phyloP scores from a whole-genome alignment of 495 filamentous ascomycete genomes.

The Tetracladium setigerum region DNA sequence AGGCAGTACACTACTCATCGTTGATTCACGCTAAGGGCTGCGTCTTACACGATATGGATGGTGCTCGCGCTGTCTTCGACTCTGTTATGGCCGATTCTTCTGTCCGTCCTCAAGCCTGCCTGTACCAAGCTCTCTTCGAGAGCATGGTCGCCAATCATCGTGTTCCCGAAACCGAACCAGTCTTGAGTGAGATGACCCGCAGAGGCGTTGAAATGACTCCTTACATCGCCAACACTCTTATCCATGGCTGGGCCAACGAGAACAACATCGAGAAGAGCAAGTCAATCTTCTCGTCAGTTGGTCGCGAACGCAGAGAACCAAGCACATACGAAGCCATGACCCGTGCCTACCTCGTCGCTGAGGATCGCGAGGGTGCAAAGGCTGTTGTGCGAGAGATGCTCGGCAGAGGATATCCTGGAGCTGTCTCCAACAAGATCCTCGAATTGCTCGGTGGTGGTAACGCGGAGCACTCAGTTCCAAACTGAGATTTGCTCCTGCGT shows the following conservation, averaged over 20 bases:
- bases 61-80: slow-evolving; percentile 76
- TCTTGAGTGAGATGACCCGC: slow-evolving; percentile 66
- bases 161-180: slow-evolving; percentile 63
- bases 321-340: slow-evolving; percentile 99
- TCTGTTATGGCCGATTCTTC: slow-evolving; percentile 56
- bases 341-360: slow-evolving; percentile 76
- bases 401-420: slow-evolving; percentile 78
- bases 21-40: slow-evolving; percentile 95
- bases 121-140: slow-evolving; percentile 95
- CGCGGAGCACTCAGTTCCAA: slow-evolving; percentile 12
- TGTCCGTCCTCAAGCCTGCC: slow-evolving; percentile 67
- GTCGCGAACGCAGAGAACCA: slow-evolving; percentile 73
- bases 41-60: slow-evolving; percentile 81
- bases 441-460: slow-evolving; percentile 71
- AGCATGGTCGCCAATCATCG: slow-evolving; percentile 91
- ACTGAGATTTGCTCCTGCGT: neutral
- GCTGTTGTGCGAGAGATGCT: slow-evolving; percentile 84
- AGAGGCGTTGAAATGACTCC: slow-evolving; percentile 79
- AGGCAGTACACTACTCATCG: slow-evolving; percentile 91
- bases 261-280: slow-evolving; percentile 73
- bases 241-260: slow-evolving; percentile 90
- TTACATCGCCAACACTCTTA: slow-evolving; percentile 98
- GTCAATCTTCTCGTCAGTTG: slow-evolving; percentile 68
- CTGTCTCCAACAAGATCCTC: slow-evolving; percentile 84
- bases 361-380: slow-evolving; percentile 68